phyloP scores from a whole-genome alignment of 2,329 filamentous ascomycete genomes.

The Sphaerulina musiva region DNA sequence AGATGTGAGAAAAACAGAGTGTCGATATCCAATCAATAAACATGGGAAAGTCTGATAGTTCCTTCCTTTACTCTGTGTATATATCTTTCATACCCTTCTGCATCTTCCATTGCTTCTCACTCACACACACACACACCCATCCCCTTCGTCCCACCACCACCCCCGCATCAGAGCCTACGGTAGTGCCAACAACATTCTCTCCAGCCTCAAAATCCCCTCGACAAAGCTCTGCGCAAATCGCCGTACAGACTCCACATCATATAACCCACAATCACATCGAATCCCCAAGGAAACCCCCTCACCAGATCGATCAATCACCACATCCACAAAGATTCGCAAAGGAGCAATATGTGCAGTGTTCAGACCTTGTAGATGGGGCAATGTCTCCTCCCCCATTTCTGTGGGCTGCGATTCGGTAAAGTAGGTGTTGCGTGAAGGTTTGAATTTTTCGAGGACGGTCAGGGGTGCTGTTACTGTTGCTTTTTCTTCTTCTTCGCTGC shows the following conservation, averaged over 20 bases:
- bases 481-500: not conserved
- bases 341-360: not conserved
- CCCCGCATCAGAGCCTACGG: no score
- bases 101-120: no score
- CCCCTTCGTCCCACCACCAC: no score
- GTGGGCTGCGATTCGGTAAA: not conserved
- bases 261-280: not conserved
- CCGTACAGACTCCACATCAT: not conserved
- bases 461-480: not conserved
- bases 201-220: not conserved
- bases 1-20: no score
- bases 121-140: no score
- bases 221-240: not conserved
- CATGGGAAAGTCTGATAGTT: no score
- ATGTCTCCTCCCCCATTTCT: not conserved
- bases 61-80: no score
- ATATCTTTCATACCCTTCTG: no score
- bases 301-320: not conserved
- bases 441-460: not conserved
- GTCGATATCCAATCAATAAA: no score
- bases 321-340: not conserved
- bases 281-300: not conserved
- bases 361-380: not conserved
- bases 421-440: not conserved
- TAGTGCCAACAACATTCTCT: not conserved